Base-by-base conservation (phyloP, 1,139 yeast genomes). In the Diutina catenulata region DNA sequence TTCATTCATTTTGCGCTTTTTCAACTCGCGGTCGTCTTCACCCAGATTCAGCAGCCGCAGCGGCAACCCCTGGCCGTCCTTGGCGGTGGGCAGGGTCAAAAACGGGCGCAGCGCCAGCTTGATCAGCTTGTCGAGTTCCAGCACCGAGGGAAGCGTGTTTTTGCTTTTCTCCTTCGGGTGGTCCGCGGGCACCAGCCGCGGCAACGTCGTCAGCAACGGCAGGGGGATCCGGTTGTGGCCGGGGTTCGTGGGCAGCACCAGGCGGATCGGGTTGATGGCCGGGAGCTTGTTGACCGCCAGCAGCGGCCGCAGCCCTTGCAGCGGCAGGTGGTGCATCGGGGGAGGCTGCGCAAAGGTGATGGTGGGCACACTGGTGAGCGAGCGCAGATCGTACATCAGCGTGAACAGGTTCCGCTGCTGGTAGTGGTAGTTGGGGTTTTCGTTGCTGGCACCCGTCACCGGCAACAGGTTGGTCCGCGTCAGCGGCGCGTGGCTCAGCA, bases 121-220 rank as follows among this genome's bases (percentile, higher is more conserved):
- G 40, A 63, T 57, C 23, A 59, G 53, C 39, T 57, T 59, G 40
- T 61, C 67, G 35, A 63, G 52, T 44, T 64, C 69, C 38, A 58
- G 57, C 23, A 63, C 65, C 19, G 62, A 57, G 2, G 68, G 68
- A 18, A 60, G 48, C 36, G 48, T 53, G 19, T 48, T 49, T 20
- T 44, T 48, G 11, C n/a, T 21, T 14, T 31, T 31, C n/a, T 31
- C 35, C 23, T 31, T 31, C 18, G 20, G 35, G 10, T 24, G 25
- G 13, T 31, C 35, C 5, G 25, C 24, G 7, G 35, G 35, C 7
- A 31, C 35, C 35, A 31, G 35, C 3, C 35, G 35, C 3, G 35
- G 35, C 15, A 31, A 31, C 35, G 21, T 31, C 14, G 35, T 31
- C 35, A 31, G 35, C 11, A 31, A 21, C 7, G 35, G 35, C 5